Evolutionary conservation across 108 stramenopile genomes (phyloP), one percentile per base, ranked within the genome.

Genomic region (Seminavis robusta): DNA sequence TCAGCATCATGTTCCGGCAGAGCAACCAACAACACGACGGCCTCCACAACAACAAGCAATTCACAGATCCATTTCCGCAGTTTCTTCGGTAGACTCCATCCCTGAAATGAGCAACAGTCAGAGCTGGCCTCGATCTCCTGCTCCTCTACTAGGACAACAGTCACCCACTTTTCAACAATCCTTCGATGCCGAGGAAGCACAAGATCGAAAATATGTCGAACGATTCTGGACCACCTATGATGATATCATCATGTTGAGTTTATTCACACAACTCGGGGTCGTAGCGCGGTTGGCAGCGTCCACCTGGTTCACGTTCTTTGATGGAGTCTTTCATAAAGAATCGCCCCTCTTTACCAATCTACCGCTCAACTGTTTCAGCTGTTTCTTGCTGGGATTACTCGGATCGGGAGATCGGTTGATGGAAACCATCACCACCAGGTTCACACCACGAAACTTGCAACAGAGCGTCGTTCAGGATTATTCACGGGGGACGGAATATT

Each of bases 201-300:
- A 79, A 30, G 76, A 83, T 46, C 28, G 27, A 26, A 43, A 48
- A 19, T 79, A 65, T 47, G 74, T 83, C 10, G 52, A 79, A 49
- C 42, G 60, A 9, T 88, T 91, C 62, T 91, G 90, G 90, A 71
- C 65, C 17, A 67, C 67, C 21, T 91, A 88, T 56, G 90, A 91
- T 56, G 82, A 87, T 38, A 63, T 86, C 46, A 66, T 91, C 38
- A 86, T 91, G 24, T 49, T 91, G 5, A 77, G 74, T 27, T 44
- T 91, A 36, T 87, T 77, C 56, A 74, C 78, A 23, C 82, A 87
- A 51, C 36, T 88, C 24, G 90, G 90, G 8, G 88, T 91, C 29
- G 47, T 86, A 1, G 78, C 77, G 56, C 84, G 90, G 6, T 47
- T 91, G 41, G 69, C 67, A 8, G 64, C 71, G 31, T 80, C 90